phyloP scores from a whole-genome alignment of 768 basidiomycete genomes.

The Psilocybe tampanensis region DNA sequence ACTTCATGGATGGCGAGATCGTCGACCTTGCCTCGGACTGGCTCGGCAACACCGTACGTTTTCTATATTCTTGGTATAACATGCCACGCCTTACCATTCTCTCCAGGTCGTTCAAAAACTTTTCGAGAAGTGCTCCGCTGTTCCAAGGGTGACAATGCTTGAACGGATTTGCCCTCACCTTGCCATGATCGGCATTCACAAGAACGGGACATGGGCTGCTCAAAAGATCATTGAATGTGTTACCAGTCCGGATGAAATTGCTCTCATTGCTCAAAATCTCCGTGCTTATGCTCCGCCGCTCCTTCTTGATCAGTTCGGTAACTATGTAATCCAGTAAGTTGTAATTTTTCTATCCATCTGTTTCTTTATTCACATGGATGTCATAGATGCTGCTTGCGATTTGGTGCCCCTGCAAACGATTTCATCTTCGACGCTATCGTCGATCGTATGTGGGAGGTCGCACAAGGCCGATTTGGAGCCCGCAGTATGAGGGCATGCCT shows the following conservation, averaged over 20 bases:
- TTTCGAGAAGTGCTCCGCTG: constrained; percentile 85
- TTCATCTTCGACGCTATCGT: constrained; percentile 98
- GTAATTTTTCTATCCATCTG: background rate
- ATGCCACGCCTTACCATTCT: constrained; percentile 6
- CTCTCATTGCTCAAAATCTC: constrained; percentile 82
- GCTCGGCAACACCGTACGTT: constrained; percentile 90
- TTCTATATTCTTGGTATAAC: background rate
- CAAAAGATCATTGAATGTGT: constrained; percentile 99
- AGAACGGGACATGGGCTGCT: constrained; percentile 99
- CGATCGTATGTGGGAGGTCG: constrained; percentile 98
- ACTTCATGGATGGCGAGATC: constrained; percentile 92
- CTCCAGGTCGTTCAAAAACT: constrained; percentile 91
- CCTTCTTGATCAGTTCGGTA: constrained; percentile 91
- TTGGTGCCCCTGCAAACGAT: constrained; percentile 86
- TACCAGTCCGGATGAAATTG: constrained; percentile 82
- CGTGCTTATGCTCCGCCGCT: constrained; percentile 92
- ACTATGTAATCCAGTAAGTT: constrained; percentile 89
- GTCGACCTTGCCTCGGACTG: constrained; percentile 97
- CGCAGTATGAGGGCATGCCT: constrained; percentile 97
- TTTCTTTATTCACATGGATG: background rate
- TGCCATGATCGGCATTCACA: constrained; percentile 98
- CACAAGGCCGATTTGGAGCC: constrained; percentile 96
- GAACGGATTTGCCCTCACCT: constrained; percentile 93
- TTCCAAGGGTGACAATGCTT: constrained; percentile 84
- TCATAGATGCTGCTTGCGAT: constrained; percentile 83